phyloP scores from a whole-genome alignment of 2,329 filamentous ascomycete genomes.

The Fusarium vanettenii region DNA sequence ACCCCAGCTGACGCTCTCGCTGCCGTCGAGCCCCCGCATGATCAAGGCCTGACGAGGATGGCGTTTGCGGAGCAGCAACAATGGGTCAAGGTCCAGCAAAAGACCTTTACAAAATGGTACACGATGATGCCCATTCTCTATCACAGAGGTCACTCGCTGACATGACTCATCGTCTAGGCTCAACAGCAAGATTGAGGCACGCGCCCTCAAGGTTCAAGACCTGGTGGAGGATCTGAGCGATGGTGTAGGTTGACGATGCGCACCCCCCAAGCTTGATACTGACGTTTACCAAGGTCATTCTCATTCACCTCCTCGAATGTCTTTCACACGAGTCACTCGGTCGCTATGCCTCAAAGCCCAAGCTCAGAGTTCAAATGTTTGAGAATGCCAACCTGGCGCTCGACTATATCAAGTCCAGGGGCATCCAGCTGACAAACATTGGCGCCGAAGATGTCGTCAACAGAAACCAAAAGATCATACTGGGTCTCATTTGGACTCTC shows the following conservation, averaged over 20 bases:
- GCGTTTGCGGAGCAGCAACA: slow-evolving; percentile 72
- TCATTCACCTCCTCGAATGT: slow-evolving; percentile 97
- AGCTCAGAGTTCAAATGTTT: slow-evolving; percentile 94
- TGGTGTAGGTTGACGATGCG: slow-evolving; percentile 74
- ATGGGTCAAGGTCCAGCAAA: slow-evolving; percentile 89
- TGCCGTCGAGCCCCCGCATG: slow-evolving; percentile 60
- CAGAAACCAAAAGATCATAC: slow-evolving; percentile 96
- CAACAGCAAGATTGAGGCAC: slow-evolving; percentile 89
- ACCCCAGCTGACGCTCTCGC: slow-evolving; percentile 57
- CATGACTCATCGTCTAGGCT: slow-evolving; percentile 68
- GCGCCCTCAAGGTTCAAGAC: slow-evolving; percentile 84
- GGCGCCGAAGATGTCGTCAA: slow-evolving; percentile 98
- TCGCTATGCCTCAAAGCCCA: slow-evolving; percentile 95
- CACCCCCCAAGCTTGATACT: background rate
- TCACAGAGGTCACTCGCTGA: background rate
- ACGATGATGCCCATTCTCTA: background rate
- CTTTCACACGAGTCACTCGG: slow-evolving; percentile 94
- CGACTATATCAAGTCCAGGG: slow-evolving; percentile 89
- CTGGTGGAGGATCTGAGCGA: slow-evolving; percentile 91
- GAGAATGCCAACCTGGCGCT: slow-evolving; percentile 98
- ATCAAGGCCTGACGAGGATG: slow-evolving; percentile 68
- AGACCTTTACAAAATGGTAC: slow-evolving; percentile 97
- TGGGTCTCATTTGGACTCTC: slow-evolving; percentile 97
- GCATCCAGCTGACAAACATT: slow-evolving; percentile 98
- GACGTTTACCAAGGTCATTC: slow-evolving; percentile 74